Evolutionary conservation across 2,329 filamentous ascomycete species (phyloP), one percentile per base, ranked within the genome.

Genomic region (Cladophialophora carrionii): DNA sequence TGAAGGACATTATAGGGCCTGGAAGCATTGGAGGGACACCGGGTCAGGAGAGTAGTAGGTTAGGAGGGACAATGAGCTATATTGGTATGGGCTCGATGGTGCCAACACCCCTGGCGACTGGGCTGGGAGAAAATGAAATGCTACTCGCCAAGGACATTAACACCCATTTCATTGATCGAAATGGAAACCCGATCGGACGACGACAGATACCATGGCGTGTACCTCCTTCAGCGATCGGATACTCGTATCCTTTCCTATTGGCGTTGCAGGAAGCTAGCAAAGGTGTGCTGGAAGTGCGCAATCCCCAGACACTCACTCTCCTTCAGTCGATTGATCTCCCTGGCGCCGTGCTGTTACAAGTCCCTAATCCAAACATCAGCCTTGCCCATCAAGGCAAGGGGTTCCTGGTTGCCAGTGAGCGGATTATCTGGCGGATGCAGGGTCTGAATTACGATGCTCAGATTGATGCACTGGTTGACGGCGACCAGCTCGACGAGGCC

Each of bases 111-210:
- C 83, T 99, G 72, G 91, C 91, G 5, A 89, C 93, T 5, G 89
- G 89, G 71, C 83, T 99, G 12, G 86, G 87, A 2, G 90, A 96
- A 69, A 90, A 91, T 4, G 87, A 97, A 78, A 86, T 98, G 75
- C 80, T 99, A 64, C 83, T 99, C n/a, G 92, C 94, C n/a, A 96
- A 96, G 76, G 95, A 99, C 72, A 92, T 97, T 73, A 96, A 97
- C 76, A 96, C 93, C 1, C 81, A 97, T 59, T 99, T 99, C 75
- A 90, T 96, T 70, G 89, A 95, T 64, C 86, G 89, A 10, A 84
- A 92, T 32, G 95, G 93, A 4, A 93, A 92, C 71, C 85, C 92
- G 0, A 76, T 96, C 37, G 89, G 93, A 52, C 91, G 91, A 77
- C 84, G 90, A 62, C 93, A 98, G 75, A 88, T 99, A n/a, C 92